A percentile compares a stretch with the other conserved stretches of the same genome.
phyloP scores from a whole-genome alignment of 805 yeast genomes.

The Ascoidea asiatica region DNA sequence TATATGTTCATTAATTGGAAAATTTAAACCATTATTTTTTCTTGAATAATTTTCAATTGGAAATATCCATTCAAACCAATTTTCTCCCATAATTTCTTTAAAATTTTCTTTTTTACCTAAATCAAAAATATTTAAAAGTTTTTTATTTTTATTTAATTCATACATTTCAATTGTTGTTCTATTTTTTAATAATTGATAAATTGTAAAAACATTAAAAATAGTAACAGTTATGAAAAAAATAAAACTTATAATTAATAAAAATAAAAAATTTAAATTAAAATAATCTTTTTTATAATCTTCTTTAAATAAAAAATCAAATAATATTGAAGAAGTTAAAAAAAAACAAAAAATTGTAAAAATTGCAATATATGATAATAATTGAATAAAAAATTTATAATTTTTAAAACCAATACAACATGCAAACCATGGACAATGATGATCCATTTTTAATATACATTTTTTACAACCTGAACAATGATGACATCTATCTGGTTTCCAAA shows the following conservation, averaged over 20 bases:
- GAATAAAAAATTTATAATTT: slow-evolving; percentile 72
- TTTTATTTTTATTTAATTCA: slow-evolving; percentile 28
- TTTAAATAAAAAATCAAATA: slow-evolving; percentile 34
- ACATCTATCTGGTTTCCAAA: slow-evolving; percentile 66
- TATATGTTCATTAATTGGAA: slow-evolving; percentile 6
- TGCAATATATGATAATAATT: slow-evolving; percentile 46
- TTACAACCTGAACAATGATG: slow-evolving; percentile 79
- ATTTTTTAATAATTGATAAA: slow-evolving; percentile 49
- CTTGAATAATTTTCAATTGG: slow-evolving; percentile 27
- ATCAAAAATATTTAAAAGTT: slow-evolving; percentile 60
- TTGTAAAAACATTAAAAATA: slow-evolving; percentile 41
- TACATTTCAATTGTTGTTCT: slow-evolving; percentile 73
- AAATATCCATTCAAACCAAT: slow-evolving; percentile 54
- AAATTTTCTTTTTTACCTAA: slow-evolving; percentile 54
- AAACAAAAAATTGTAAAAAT: slow-evolving; percentile 31
- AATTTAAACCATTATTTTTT: slow-evolving; percentile 8
- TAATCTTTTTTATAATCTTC: slow-evolving; percentile 25
- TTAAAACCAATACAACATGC: slow-evolving; percentile 73
- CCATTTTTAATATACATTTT: slow-evolving; percentile 75
- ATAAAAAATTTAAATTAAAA: slow-evolving; percentile 44
- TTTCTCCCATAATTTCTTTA: slow-evolving; percentile 59
- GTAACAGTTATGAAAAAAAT: slow-evolving; percentile 43
- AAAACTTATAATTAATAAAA: slow-evolving; percentile 40
- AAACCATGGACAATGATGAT: slow-evolving; percentile 95
- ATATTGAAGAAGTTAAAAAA: slow-evolving; percentile 22